Evolutionary conservation across 768 basidiomycete genomes (phyloP).

Genomic region (Tephrocybe rancida): DNA sequence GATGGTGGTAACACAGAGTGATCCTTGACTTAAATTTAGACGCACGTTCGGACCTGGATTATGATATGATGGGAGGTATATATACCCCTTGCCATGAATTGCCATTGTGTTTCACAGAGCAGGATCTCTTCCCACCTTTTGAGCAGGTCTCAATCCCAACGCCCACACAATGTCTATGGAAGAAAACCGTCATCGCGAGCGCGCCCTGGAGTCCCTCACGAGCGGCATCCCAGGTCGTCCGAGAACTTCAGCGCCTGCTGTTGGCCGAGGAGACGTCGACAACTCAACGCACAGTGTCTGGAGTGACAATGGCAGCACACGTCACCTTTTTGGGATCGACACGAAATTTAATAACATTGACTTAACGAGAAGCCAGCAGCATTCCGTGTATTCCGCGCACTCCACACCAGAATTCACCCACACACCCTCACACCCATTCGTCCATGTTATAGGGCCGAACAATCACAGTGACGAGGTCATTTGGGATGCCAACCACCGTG

Average conservation of each 20-base stretch:
- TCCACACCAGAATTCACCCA: conserved; percentile 1
- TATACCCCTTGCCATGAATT: background rate
- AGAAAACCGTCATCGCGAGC: conserved; percentile 23
- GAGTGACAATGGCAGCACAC: conserved; percentile 18
- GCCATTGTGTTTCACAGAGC: conserved; percentile 15
- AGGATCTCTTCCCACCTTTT: conserved; percentile 20
- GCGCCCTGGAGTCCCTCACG: conserved; percentile 24
- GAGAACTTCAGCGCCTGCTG: conserved; percentile 9
- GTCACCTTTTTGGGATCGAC: conserved; percentile 15
- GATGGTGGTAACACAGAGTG: too few species aligned
- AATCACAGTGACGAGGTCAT: conserved; percentile 10
- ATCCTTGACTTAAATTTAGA: too few species aligned
- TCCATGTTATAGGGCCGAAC: conserved; percentile 8
- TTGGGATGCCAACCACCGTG: conserved; percentile 10
- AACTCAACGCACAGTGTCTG: conserved; percentile 18
- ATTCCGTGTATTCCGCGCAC: too few species aligned
- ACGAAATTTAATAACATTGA: conserved; percentile 16
- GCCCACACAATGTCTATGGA: conserved; percentile 13
- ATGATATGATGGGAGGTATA: conserved; percentile 8
- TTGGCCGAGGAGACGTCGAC: conserved; percentile 6
- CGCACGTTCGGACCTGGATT: too few species aligned
- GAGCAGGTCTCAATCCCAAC: conserved; percentile 25
- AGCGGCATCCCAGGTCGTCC: conserved; percentile 12
- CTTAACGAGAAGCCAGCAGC: too few species aligned
- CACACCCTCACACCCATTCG: conserved; percentile 9